Percentiles rank a stretch among this genome's conserved stretches.
Conservation (phyloP, 2,329 filamentous ascomycete species). For the Lasiodiplodia theobromae region DNA sequence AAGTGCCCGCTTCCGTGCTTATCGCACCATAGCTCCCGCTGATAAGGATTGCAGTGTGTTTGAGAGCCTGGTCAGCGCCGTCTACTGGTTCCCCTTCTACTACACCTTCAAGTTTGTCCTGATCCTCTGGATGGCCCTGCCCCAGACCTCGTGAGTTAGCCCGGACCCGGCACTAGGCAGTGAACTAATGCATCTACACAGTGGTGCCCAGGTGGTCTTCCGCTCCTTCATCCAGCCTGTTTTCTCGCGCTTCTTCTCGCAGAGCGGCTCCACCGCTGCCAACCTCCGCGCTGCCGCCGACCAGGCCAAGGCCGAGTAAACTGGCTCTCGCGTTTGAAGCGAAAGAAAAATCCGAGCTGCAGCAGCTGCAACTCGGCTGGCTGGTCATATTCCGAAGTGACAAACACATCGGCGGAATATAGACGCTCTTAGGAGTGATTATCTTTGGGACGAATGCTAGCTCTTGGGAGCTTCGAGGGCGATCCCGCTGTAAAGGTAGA, state of each 20-base stretch:
- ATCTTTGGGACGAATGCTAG: neutral
- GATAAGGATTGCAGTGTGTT: slow-evolving; percentile 62
- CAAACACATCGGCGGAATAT: slow-evolving; percentile 25
- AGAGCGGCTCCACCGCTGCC: slow-evolving; percentile 75
- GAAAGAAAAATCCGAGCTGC: neutral
- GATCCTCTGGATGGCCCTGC: slow-evolving; percentile 96
- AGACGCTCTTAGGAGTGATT: slow-evolving; percentile 13
- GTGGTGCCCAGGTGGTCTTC: slow-evolving; percentile 96
- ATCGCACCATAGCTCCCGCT: slow-evolving; percentile 30
- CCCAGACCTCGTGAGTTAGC: slow-evolving; percentile 82
- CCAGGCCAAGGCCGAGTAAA: slow-evolving; percentile 54
- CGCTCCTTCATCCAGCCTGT: slow-evolving; percentile 92
- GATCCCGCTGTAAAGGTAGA: slow-evolving; percentile 11
- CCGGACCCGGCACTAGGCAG: slow-evolving; percentile 13
- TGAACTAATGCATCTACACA: slow-evolving; percentile 50
- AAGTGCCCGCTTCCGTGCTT: slow-evolving; percentile 40
- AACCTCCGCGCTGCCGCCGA: slow-evolving; percentile 90
- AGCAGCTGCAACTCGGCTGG: slow-evolving; percentile 5
- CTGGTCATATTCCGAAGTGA: slow-evolving; percentile 24
- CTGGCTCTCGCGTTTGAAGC: neutral
- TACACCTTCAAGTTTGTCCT: slow-evolving; percentile 99
- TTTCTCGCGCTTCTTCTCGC: slow-evolving; percentile 88
- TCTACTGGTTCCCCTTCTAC: slow-evolving; percentile 99
- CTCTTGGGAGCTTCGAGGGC: slow-evolving; percentile 1
- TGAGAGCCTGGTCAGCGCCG: slow-evolving; percentile 82